Percentiles rank a stretch among this genome's conserved stretches.
These are phyloP conservation scores for Quercus lobata DNA, from an alignment of 331 rosid species.

Conservation along the genomic window DNA sequence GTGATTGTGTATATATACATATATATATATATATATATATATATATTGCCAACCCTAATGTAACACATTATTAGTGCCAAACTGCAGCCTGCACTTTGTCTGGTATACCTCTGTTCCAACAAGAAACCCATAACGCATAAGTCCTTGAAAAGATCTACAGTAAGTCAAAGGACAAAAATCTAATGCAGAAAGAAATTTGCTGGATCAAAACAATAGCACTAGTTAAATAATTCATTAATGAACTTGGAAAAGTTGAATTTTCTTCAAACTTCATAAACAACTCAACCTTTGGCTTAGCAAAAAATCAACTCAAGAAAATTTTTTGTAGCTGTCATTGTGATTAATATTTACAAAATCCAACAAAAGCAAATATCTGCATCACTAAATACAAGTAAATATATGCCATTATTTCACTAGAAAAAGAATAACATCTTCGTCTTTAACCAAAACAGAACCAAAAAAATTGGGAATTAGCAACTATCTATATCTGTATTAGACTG, in stretches of 20 bases:
- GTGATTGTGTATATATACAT: no score
- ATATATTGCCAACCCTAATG: no score
- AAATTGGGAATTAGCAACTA: neutral
- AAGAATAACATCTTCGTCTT: neutral
- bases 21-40: accelerated
- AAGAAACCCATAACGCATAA: neutral
- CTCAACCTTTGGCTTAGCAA: no score
- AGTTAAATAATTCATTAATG: neutral
- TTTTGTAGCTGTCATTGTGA: neutral
- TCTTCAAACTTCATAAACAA: neutral
- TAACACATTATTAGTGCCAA: neutral
- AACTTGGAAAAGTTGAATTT: neutral
- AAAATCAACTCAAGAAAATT: neutral
- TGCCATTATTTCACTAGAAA: neutral
- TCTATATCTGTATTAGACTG: neutral
- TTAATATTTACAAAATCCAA: neutral
- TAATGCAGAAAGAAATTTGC: neutral
- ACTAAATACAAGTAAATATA: neutral
- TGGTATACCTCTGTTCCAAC: neutral
- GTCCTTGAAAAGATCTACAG: neutral
- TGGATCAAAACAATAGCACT: neutral
- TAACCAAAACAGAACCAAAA: neutral
- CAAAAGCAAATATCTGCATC: neutral
- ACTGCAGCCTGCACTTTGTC: neutral
- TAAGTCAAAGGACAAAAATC: neutral